Percentiles rank a stretch among this genome's conserved stretches.
These are phyloP conservation scores for Acanthamoeba castellanii DNA, from an alignment of 208 protist genomes.

Conservation along the genomic window DNA sequence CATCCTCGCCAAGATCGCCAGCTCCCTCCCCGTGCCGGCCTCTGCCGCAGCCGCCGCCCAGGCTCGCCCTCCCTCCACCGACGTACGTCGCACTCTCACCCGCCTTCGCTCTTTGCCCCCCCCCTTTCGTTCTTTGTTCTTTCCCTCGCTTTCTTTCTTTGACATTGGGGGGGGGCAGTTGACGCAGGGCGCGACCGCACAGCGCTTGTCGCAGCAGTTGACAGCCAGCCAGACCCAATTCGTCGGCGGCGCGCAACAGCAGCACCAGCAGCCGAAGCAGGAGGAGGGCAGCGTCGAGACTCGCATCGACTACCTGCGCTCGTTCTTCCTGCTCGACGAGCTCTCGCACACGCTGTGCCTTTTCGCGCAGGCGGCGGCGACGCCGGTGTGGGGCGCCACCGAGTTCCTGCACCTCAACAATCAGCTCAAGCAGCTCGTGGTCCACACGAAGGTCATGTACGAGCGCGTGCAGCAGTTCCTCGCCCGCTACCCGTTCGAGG, in stretches of 20 bases:
- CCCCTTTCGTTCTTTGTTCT: background rate
- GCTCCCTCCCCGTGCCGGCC: background rate
- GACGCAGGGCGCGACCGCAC: background rate
- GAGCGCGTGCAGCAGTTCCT: conserved; percentile 30
- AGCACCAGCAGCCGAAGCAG: background rate
- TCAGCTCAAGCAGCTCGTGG: conserved; percentile 24
- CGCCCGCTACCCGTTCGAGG: background rate
- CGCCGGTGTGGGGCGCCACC: background rate
- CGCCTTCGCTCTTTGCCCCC: too few species aligned
- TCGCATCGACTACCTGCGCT: background rate
- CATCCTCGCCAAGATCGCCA: background rate
- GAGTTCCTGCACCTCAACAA: conserved; percentile 15
- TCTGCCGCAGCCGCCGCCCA: background rate
- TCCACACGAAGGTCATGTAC: conserved; percentile 16
- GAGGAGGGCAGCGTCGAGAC: background rate
- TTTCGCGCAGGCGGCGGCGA: background rate
- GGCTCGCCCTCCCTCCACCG: too few species aligned
- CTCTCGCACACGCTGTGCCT: background rate
- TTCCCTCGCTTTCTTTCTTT: background rate
- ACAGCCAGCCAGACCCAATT: conserved; percentile 2
- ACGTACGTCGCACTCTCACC: background rate
- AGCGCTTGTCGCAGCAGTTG: conserved; percentile 9
- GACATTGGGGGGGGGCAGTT: background rate
- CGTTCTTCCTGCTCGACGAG: conserved; percentile 8
- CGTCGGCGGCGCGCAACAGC: background rate